Base-by-base conservation (phyloP, 2,329 filamentous ascomycete genomes). In the Neonectria punicea region DNA sequence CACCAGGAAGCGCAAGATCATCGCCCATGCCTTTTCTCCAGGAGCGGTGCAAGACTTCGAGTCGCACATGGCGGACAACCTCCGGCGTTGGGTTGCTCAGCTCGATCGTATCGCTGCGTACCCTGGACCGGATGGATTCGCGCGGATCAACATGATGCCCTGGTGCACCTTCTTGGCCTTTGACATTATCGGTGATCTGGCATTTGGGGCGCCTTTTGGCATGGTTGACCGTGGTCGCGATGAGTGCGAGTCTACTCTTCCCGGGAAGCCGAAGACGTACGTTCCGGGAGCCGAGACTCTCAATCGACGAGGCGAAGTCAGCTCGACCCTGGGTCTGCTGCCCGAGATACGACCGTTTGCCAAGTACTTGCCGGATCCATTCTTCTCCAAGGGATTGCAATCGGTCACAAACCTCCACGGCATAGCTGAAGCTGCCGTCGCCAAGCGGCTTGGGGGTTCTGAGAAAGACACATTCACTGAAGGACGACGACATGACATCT, bases 131-230 rank as follows among this genome's bases (percentile, higher is more conserved):
- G 57, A 65, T 43, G 65, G 65, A 16, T 65, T 20, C 34, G 39
- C 49, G 3, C 43, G 14, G 13, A 34, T 65, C 44, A 67, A 67
- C 62, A 59, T 65, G 58, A 67, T 67, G 55, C 63, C 66, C 3
- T 67, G 66, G 66, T 67, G 62, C 36, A 67, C 55, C 1, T 67
- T 63, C 28, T 20, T 67, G 28, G 62, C 66, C 8, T 67, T 67
- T 14, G 66, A 67, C 30, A 67, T 65, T 11, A 67, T 65, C n/a
- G 66, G 62, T 6, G 63, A 67, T 34, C 49, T 67, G 32, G 66
- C 66, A 22, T 67, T 67, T 16, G 66, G 66, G 14, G 63, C 62
- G 3, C 66, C 66, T 9, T 67, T 67, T 41, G 66, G 62, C 5
- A 67, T 67, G 65, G 61, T 67, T 2, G 34, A 51, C n/a, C 53